Evolutionary conservation across 2,329 filamentous ascomycete species (phyloP).

Genomic region (Aspergillus ochraceoroseus): DNA sequence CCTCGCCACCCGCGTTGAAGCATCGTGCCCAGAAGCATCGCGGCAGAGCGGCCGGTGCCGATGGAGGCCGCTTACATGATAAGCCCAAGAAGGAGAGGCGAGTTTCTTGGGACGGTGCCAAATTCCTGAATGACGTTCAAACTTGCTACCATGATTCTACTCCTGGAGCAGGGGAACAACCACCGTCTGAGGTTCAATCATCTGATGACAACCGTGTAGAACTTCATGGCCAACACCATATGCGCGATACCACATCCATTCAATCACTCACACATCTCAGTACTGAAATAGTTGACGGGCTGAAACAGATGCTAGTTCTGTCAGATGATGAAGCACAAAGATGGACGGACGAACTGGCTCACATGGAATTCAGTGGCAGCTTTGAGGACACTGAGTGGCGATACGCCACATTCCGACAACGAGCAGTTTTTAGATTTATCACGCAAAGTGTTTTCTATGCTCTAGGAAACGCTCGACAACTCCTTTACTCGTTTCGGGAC

Average conservation of each 20-base stretch:
- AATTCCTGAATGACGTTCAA: constrained; percentile 30
- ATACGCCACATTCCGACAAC: constrained; percentile 37
- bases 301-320: constrained; percentile 35
- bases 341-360: constrained; percentile 39
- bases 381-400: constrained; percentile 38
- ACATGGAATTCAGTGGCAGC: constrained; percentile 35
- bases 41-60: constrained; percentile 26
- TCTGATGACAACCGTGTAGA: constrained; percentile 22
- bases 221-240: constrained; percentile 11
- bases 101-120: constrained; percentile 40
- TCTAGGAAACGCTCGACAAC: constrained; percentile 39
- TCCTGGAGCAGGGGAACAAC: constrained; percentile 12
- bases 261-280: constrained; percentile 37
- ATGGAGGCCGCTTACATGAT: constrained; percentile 18
- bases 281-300: constrained; percentile 35
- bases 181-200: constrained; percentile 18
- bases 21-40: constrained; percentile 41
- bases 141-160: constrained; percentile 14
- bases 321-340: constrained; percentile 35
- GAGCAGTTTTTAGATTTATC: constrained; percentile 39
- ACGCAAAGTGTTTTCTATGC: constrained; percentile 45
- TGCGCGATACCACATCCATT: constrained; percentile 19
- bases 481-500: constrained; percentile 40
- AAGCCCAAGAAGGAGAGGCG: constrained; percentile 31
- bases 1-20: constrained; percentile 39